Conservation (phyloP, 2,329 filamentous ascomycete genomes). For the Pseudomassariella vexata region DNA sequence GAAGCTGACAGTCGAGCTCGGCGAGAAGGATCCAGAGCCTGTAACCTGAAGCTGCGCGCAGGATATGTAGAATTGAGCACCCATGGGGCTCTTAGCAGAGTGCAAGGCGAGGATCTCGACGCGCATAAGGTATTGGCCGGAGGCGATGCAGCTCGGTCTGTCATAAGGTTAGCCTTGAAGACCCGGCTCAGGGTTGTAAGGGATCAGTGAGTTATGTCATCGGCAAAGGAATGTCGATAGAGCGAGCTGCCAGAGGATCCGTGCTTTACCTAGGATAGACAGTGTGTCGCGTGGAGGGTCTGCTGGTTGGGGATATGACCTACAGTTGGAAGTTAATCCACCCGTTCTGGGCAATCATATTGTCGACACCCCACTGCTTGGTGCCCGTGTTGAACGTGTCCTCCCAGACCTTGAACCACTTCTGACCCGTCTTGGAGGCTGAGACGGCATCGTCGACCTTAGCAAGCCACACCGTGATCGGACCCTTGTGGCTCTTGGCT, state of each 20-base stretch:
- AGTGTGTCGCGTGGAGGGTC: no score
- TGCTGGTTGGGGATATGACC: no score
- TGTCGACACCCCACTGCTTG: slow-evolving; percentile 43
- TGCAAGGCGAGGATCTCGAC: slow-evolving; percentile 50
- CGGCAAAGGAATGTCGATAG: no score
- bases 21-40: slow-evolving; percentile 30
- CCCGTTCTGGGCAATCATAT: slow-evolving; percentile 34
- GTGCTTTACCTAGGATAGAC: no score
- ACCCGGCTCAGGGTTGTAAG: no score
- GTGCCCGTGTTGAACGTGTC: slow-evolving; percentile 37
- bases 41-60: slow-evolving; percentile 35
- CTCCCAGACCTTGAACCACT: slow-evolving; percentile 52
- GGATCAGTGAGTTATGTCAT: no score
- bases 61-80: slow-evolving; percentile 37
- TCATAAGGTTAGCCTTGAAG: no score
- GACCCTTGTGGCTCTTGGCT: slow-evolving; percentile 48
- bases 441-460: slow-evolving; percentile 46
- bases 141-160: slow-evolving; percentile 43
- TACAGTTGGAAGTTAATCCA: slow-evolving; percentile 45
- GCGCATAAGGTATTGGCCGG: slow-evolving; percentile 49
- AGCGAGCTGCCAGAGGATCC: no score
- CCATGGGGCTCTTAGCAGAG: slow-evolving; percentile 32
- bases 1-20: slow-evolving; percentile 34
- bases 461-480: slow-evolving; percentile 46
- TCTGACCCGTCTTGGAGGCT: slow-evolving; percentile 31